These are phyloP conservation scores for Achaetomiella virescens DNA, from an alignment of 495 filamentous ascomycete genomes.

Conservation along the genomic window DNA sequence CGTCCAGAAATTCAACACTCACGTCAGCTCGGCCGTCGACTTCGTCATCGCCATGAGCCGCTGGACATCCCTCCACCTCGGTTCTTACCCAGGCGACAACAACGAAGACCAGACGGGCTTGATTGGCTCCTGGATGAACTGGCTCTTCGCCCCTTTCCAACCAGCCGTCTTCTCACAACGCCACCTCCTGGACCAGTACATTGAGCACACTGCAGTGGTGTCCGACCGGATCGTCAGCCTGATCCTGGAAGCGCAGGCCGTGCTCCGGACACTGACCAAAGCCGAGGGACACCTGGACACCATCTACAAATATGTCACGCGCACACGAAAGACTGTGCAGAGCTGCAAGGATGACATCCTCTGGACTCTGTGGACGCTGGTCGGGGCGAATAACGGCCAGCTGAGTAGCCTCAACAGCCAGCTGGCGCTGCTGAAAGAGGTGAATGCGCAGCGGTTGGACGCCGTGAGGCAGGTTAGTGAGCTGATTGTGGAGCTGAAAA, in stretches of 20 bases:
- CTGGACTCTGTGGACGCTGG: conserved; percentile 59
- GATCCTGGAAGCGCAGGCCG: conserved; percentile 58
- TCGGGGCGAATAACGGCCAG: conserved; percentile 55
- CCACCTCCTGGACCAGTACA: conserved; percentile 53
- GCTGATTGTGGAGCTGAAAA: conserved; percentile 58
- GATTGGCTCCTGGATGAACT: conserved; percentile 31
- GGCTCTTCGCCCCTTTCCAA: conserved; percentile 52
- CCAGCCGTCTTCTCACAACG: conserved; percentile 47
- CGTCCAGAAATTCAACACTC: conserved; percentile 61
- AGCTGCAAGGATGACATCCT: conserved; percentile 54
- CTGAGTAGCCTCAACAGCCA: conserved; percentile 53
- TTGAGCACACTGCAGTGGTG: conserved; percentile 56
- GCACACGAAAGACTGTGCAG: conserved; percentile 44
- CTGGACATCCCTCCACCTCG: conserved; percentile 61
- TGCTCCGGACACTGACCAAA: conserved; percentile 50
- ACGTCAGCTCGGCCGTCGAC: conserved; percentile 63
- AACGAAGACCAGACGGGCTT: conserved; percentile 35
- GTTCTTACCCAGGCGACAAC: conserved; percentile 44
- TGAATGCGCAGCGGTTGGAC: conserved; percentile 51
- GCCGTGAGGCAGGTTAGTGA: conserved; percentile 54
- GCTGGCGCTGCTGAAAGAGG: conserved; percentile 50
- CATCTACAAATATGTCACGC: conserved; percentile 58
- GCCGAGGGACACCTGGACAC: conserved; percentile 57
- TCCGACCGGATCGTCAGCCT: conserved; percentile 59
- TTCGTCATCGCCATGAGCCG: conserved; percentile 55